Evolutionary conservation across 179 eudicot genomes (phyloP), one percentile per base, ranked within the genome.

Genomic region (Actinidia polygama): DNA sequence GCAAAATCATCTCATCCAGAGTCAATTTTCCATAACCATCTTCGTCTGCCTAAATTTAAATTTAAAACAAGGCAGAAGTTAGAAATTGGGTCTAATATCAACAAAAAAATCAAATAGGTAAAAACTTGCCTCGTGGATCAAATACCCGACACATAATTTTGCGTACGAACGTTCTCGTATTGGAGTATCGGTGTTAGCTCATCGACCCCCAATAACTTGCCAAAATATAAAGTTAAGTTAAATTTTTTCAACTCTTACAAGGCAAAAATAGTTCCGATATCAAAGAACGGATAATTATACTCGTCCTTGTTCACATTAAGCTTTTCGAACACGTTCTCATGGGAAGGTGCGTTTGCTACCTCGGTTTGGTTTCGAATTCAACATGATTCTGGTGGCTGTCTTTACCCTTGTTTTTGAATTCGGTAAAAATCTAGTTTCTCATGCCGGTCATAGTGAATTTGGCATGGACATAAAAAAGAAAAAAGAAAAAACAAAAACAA

Each of bases 91-190:
- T 61, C 26, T 19, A 10, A 57, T 36, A 54, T 24, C 12, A 5
- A 57, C 10, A 57, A 57, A 57, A 4, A 67, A 67, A 4, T 67
- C 14, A 8, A 67, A 26, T 26, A 67, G 71, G 4, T 36, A 1
- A 69, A 26, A 36, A 51, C 82, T 83, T 44, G 86, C 92, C 91
- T 90, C 87, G 0, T 85, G 81, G 51, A 87, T 82, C 44, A 90
- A 78, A 81, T 87, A 84, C 16, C 73, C 78, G 23, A 89, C 47
- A 49, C 84, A 84, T 44, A 78, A 88, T n/a, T 80, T 84, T 51
- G 92, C 91, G 82, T 90, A 82, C 44, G 85, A 84, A 26, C 84
- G 30, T 62, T 85, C 91, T 67, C 92, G 66, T 69, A 84, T 3
- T 77, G 81, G 71, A 74, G 58, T 21, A 90, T 82, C 11, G 87